phyloP scores from a whole-genome alignment of 2,329 filamentous ascomycete species.

The Penicillium nordicum region DNA sequence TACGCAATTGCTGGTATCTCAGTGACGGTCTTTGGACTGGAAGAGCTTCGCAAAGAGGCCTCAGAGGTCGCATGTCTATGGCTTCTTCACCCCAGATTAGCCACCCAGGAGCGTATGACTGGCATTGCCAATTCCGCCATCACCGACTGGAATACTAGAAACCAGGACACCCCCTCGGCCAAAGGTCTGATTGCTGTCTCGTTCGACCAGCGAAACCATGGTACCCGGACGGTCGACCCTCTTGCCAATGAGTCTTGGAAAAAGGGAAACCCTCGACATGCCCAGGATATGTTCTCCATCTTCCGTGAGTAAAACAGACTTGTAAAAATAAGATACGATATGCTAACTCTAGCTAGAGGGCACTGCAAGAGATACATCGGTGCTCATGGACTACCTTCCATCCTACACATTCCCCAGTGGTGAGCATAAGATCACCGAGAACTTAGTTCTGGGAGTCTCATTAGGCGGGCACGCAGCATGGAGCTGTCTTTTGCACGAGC shows the following conservation, averaged over 20 bases:
- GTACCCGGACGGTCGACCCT: slow-evolving; percentile 64
- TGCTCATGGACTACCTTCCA: slow-evolving; percentile 73
- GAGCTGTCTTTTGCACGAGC: slow-evolving; percentile 76
- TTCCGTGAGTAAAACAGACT: slow-evolving; percentile 54
- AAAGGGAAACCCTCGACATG: slow-evolving; percentile 73
- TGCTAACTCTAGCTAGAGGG: slow-evolving; percentile 43
- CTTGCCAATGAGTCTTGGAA: slow-evolving; percentile 75
- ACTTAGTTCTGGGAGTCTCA: slow-evolving; percentile 77
- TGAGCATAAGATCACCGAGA: slow-evolving; percentile 51
- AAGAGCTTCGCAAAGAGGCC: slow-evolving; percentile 62
- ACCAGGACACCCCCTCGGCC: slow-evolving; percentile 30
- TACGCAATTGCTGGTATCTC: slow-evolving; percentile 74
- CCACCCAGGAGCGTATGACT: slow-evolving; percentile 69
- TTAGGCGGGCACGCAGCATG: slow-evolving; percentile 85
- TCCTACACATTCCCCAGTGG: slow-evolving; percentile 64
- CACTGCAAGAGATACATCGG: slow-evolving; percentile 70
- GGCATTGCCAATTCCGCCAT: slow-evolving; percentile 68
- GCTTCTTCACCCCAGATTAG: slow-evolving; percentile 79
- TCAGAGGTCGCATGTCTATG: slow-evolving; percentile 72
- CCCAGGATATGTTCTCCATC: slow-evolving; percentile 84
- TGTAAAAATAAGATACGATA: not conserved
- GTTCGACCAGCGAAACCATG: slow-evolving; percentile 94
- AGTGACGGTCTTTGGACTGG: slow-evolving; percentile 75
- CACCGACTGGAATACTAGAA: slow-evolving; percentile 60
- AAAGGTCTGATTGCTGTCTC: slow-evolving; percentile 72